These are phyloP conservation scores for Fremontodendron californicum DNA, from an alignment of 345 rosid genomes.

Conservation along the genomic window DNA sequence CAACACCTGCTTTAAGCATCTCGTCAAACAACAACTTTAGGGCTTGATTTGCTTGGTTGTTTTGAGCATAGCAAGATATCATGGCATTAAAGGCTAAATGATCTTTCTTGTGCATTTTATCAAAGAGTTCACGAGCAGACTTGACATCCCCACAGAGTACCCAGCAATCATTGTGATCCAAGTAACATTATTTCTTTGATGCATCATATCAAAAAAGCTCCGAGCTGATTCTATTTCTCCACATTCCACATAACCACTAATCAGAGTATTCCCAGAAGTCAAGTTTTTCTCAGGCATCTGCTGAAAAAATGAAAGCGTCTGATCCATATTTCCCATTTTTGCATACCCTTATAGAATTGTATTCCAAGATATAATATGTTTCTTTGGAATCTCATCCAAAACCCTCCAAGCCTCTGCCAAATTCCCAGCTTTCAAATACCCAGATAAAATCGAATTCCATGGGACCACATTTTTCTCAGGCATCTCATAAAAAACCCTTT, in stretches of 20 bases:
- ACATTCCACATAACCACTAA: conserved; percentile 50
- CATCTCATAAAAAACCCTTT: conserved; percentile 49
- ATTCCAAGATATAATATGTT: conserved; percentile 66
- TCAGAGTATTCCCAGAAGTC: conserved; percentile 68
- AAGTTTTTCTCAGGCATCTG: conserved; percentile 54
- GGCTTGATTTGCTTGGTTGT: conserved; percentile 49
- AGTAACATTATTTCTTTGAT: conserved; percentile 46
- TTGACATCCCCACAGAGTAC: conserved; percentile 52
- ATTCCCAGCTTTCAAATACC: conserved; percentile 47
- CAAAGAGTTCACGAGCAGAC: conserved; percentile 50
- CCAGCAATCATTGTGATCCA: conserved; percentile 65
- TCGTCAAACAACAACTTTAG: conserved; percentile 44
- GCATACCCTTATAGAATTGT: conserved; percentile 58
- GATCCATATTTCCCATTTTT: conserved; percentile 41
- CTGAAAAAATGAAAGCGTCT: conserved; percentile 42
- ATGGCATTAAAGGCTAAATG: conserved; percentile 50
- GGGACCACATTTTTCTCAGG: conserved; percentile 53
- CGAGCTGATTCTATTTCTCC: conserved; percentile 43
- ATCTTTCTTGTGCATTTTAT: conserved; percentile 42
- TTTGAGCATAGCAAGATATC: conserved; percentile 69
- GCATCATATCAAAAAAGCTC: conserved; percentile 51
- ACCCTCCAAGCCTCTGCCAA: conserved; percentile 40
- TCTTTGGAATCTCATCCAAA: conserved; percentile 49
- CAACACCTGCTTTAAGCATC: conserved; percentile 36
- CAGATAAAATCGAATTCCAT: conserved; percentile 64